phyloP scores from a whole-genome alignment of 2,329 filamentous ascomycete species.

The Sporothrix globosa region DNA sequence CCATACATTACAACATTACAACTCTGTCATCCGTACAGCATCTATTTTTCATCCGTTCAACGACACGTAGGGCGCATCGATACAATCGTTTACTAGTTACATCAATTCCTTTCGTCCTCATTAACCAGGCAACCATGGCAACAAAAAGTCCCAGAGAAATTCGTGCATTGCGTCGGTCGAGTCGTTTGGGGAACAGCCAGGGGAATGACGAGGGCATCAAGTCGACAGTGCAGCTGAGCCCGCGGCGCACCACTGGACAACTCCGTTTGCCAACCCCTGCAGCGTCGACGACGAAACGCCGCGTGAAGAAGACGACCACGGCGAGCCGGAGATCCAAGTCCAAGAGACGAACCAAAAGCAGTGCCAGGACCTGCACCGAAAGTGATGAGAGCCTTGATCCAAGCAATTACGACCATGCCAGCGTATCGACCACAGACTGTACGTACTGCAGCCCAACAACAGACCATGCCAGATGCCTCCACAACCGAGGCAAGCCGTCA shows the following conservation, averaged over 20 bases:
- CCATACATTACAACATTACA: background rate
- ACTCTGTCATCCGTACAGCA: background rate
- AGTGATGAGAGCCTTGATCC: background rate
- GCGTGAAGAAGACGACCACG: background rate
- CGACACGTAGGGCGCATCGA: background rate
- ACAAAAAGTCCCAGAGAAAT: background rate
- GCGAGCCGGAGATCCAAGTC: background rate
- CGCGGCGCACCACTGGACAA: conserved; percentile 13
- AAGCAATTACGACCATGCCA: background rate
- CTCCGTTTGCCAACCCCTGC: background rate
- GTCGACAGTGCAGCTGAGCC: background rate
- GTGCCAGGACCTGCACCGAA: background rate
- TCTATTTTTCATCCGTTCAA: background rate
- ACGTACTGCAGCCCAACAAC: background rate
- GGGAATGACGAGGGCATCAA: background rate
- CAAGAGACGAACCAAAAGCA: background rate
- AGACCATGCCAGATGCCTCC: background rate
- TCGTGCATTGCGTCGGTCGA: background rate
- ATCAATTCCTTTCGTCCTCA: background rate
- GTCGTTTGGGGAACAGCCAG: background rate
- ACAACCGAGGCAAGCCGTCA: background rate
- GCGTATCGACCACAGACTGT: background rate
- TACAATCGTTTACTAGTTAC: background rate
- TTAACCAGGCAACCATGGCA: background rate
- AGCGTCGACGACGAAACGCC: background rate